These are phyloP conservation scores for Calocybe gangraenosa DNA, from an alignment of 768 basidiomycete genomes.

Conservation along the genomic window DNA sequence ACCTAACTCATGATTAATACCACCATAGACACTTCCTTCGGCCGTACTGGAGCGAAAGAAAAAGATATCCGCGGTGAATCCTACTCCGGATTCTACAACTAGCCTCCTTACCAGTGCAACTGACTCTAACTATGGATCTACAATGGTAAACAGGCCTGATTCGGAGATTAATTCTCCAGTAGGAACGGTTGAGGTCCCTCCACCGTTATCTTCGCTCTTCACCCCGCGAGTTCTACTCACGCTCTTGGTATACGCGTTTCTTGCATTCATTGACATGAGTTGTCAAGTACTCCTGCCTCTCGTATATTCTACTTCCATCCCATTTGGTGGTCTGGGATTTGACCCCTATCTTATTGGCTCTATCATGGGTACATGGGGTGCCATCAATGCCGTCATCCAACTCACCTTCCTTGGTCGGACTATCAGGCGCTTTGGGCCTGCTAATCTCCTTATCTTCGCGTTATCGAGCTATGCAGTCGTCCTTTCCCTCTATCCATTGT, in stretches of 20 bases:
- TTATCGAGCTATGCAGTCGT: conserved; percentile 21
- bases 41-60: conserved; percentile 14
- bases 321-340: conserved; percentile 63
- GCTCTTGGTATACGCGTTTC: conserved; percentile 28
- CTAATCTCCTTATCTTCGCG: conserved; percentile 40
- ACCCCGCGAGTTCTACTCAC: conserved; percentile 26
- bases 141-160: conserved; percentile 1
- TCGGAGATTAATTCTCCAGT: conserved; percentile 3
- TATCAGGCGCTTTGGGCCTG: conserved; percentile 51
- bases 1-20: background rate
- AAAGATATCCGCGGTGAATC: conserved; percentile 4
- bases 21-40: conserved; percentile 28
- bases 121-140: conserved; percentile 11
- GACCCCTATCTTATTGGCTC: conserved; percentile 58
- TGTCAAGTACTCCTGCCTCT: conserved; percentile 34
- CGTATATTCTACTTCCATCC: conserved; percentile 53
- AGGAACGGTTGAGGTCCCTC: conserved; percentile 9
- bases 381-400: conserved; percentile 53
- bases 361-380: conserved; percentile 48
- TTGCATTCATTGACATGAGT: conserved; percentile 35
- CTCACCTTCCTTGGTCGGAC: conserved; percentile 45
- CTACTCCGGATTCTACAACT: conserved; percentile 15
- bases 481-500: conserved; percentile 29
- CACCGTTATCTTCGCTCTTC: conserved; percentile 22
- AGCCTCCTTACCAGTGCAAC: conserved; percentile 5